Evolutionary conservation across 805 yeast species (phyloP), one percentile per base, ranked within the genome.

Genomic region (Wickerhamiella australiensis): DNA sequence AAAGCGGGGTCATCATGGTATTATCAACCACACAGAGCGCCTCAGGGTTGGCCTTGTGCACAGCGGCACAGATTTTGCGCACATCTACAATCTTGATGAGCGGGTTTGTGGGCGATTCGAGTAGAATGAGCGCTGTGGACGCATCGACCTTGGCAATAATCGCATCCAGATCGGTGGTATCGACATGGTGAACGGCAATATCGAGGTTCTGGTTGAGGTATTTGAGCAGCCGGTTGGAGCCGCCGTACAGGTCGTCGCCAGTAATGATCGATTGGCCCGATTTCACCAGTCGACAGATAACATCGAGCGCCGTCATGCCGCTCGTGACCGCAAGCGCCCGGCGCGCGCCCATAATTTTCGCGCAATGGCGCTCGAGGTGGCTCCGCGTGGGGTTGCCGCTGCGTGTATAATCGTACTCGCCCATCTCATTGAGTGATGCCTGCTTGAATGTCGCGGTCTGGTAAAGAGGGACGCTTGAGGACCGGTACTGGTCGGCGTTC

Each of bases 361-460:
- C 81, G 59, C 88, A 61, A 58, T 88, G 94, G 43, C 75, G 70
- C 64, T 88, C 95, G 52, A 87, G 67, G 37, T 77, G 76, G 0
- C 90, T 77, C 64, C 97, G 74, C 1, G 96, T 85, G 21, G 97
- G 97, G 67, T 88, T 88, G 3, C 97, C 96, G 12, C 94, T 82
- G 57, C 97, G 73, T 0, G 96, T 85, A 66, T 85, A 85, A 62
- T 82, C 90, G 61, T 80, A 85, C 57, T 79, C 82, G 2, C 94
- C 90, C 80, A 83, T 76, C 58, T 82, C 79, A 36, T 76, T 70
- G 53, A 85, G 68, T 0, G 84, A 76, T 42, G 73, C 73, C 64
- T 85, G 92, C 66, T 86, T 87, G 71, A 88, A 88, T 5, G 97
- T 88, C n/a, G 97, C 95, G 0, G 92, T 78, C 64, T 85, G 94